Evolutionary conservation across 2,329 filamentous ascomycete genomes (phyloP).

Genomic region (Emmonsiellopsis sp.): DNA sequence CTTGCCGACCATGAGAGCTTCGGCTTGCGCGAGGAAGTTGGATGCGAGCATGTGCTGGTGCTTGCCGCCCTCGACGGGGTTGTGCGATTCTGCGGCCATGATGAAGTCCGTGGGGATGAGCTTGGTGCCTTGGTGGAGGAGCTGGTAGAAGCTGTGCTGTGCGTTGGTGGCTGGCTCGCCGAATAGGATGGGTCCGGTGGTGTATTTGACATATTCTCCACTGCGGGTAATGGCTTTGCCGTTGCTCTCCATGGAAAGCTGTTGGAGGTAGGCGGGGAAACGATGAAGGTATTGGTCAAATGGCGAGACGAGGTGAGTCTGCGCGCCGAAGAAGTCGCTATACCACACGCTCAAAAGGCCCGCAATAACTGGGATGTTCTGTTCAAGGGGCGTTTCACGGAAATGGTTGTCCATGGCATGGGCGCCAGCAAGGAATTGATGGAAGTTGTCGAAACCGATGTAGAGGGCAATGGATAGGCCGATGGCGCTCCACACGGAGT

Average conservation of each 20-base stretch:
- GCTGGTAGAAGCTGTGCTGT: constrained; percentile 99
- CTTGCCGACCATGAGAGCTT: constrained; percentile 47
- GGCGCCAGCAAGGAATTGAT: constrained; percentile 87
- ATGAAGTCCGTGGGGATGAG: constrained; percentile 98
- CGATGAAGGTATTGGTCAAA: constrained; percentile 99
- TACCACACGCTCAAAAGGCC: constrained; percentile 97
- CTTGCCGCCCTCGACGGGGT: constrained; percentile 82
- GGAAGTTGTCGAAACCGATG: constrained; percentile 96
- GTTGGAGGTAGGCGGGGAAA: constrained; percentile 97
- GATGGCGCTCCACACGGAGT: constrained; percentile 98
- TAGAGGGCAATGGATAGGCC: constrained; percentile 89
- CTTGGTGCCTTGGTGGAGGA: constrained; percentile 98
- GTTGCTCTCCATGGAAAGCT: constrained; percentile 99
- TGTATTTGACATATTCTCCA: constrained; percentile 88
- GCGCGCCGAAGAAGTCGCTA: constrained; percentile 95
- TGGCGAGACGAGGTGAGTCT: constrained; percentile 93
- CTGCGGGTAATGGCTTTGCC: constrained; percentile 92
- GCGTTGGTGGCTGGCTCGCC: constrained; percentile 98
- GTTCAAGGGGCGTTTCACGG: constrained; percentile 74
- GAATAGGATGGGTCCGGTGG: constrained; percentile 90
- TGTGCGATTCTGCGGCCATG: constrained; percentile 90
- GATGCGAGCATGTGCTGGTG: constrained; percentile 65
- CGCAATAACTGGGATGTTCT: constrained; percentile 91
- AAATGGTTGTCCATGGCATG: constrained; percentile 99
- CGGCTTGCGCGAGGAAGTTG: constrained; percentile 43